Percentiles rank a stretch among this genome's conserved stretches.
Conservation (phyloP, 805 yeast species). For the Teunomyces barrocoloradensis region DNA sequence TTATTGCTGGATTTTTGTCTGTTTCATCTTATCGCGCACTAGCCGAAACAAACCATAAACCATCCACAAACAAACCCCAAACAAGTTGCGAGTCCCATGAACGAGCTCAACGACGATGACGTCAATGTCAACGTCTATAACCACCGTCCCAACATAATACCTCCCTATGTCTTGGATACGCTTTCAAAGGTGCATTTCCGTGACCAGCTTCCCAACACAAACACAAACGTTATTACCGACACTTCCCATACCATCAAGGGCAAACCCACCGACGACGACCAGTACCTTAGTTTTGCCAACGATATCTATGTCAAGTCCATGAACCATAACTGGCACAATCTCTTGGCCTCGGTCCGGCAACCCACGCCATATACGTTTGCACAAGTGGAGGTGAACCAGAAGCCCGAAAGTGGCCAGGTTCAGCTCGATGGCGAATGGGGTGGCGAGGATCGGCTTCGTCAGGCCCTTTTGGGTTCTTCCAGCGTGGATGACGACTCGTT, state of each 20-base stretch:
- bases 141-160: constrained; percentile 41
- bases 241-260: neutral
- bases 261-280: constrained; percentile 21
- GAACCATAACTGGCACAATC: constrained; percentile 51
- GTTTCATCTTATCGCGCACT: neutral
- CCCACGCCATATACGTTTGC: constrained; percentile 33
- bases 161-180: constrained; percentile 64
- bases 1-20: no score
- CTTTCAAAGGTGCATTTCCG: constrained; percentile 42
- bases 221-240: constrained; percentile 19
- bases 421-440: constrained; percentile 58
- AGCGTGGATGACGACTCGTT: constrained; percentile 28
- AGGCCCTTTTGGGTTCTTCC: constrained; percentile 44
- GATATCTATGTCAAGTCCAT: constrained; percentile 37
- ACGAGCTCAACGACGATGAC: constrained; percentile 6
- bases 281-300: constrained; percentile 33
- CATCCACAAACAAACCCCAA: neutral
- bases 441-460: constrained; percentile 62
- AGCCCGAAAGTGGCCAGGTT: constrained; percentile 28
- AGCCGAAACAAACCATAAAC: neutral
- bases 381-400: neutral
- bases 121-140: constrained; percentile 32
- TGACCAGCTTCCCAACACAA: constrained; percentile 33
- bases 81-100: neutral
- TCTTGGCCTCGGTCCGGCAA: constrained; percentile 45